Base-by-base conservation (phyloP, 805 yeast species). In the Saturnispora hagleri region DNA sequence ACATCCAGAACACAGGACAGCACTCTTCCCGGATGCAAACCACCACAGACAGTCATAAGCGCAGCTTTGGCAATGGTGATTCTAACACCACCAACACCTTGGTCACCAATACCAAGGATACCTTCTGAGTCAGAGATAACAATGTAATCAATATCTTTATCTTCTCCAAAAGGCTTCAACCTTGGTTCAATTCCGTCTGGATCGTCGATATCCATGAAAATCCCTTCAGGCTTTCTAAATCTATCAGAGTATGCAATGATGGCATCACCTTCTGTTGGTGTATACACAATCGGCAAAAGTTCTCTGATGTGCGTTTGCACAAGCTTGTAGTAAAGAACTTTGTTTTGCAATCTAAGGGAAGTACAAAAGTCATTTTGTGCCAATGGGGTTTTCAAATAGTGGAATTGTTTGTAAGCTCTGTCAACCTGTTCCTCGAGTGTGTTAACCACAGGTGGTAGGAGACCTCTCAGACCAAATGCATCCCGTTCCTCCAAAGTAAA, bases 121-220 rank as follows among this genome's bases (percentile, higher is more conserved):
- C 97, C 98, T 69, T 91, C 97, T 58, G 96, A 93, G 65, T 91
- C 99, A 20, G 95, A 82, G 4, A 93, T 95, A 51, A 90, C 97
- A 57, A 93, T 84, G 71, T 91, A 91, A 66, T 91, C 98, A 44
- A 93, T 84, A 67, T 90, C 97, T 66, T 89, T 91, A 57, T 79
- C 84, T 60, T 79, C 84, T 59, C 97, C 98, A 67, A 80, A 91
- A 13, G 78, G 76, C 18, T 86, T 75, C 57, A 91, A 72, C 62
- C 96, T 77, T 54, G 74, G 75, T 57, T 86, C 96, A 50, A 91
- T 86, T 36, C 84, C 73, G 31, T 87, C 91, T 12, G 89, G 87
- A 55, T 81, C 84, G 38, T 81, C 81, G 60, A 91, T 85, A 65
- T 88, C 95, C 59, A 91, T 73, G 74, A 89, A 91, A 63, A 96